These are phyloP conservation scores for Calycina marina DNA, from an alignment of 2,329 filamentous ascomycete genomes.

Conservation along the genomic window DNA sequence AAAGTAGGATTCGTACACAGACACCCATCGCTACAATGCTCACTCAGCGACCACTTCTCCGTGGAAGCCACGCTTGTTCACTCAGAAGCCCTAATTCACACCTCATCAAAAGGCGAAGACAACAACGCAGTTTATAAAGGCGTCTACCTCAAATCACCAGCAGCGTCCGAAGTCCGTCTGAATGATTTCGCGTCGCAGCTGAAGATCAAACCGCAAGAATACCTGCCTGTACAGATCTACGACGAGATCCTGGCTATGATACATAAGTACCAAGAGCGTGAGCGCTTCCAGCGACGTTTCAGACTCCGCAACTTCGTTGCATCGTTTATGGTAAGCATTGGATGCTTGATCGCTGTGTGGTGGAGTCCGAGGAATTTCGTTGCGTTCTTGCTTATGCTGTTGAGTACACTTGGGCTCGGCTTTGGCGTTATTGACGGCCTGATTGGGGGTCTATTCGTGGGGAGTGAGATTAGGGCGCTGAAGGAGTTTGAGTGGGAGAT, in stretches of 20 bases:
- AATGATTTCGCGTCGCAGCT: constrained; percentile 9
- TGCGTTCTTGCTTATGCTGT: constrained; percentile 63
- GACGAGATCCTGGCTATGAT: constrained; percentile 63
- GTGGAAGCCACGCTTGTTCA: constrained; percentile 59
- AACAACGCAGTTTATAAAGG: constrained; percentile 15
- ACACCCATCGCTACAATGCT: constrained; percentile 70
- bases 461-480: constrained; percentile 66
- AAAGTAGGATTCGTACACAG: constrained; percentile 69
- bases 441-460: constrained; percentile 76
- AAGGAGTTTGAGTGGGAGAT: constrained; percentile 95
- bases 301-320: constrained; percentile 60
- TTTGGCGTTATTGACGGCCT: constrained; percentile 72
- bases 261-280: constrained; percentile 51
- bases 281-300: constrained; percentile 55
- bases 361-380: constrained; percentile 67
- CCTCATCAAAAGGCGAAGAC: constrained; percentile 6
- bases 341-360: constrained; percentile 71
- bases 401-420: constrained; percentile 63
- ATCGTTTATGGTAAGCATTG: constrained; percentile 53
- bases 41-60: constrained; percentile 88
- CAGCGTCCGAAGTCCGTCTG: constrained; percentile 11
- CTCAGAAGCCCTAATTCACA: constrained; percentile 9
- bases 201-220: constrained; percentile 5
- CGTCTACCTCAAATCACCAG: constrained; percentile 15
- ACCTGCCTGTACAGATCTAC: constrained; percentile 38